Conservation (phyloP, 176 grass and related monocot genomes). For the maize (Zea mays) region DNA sequence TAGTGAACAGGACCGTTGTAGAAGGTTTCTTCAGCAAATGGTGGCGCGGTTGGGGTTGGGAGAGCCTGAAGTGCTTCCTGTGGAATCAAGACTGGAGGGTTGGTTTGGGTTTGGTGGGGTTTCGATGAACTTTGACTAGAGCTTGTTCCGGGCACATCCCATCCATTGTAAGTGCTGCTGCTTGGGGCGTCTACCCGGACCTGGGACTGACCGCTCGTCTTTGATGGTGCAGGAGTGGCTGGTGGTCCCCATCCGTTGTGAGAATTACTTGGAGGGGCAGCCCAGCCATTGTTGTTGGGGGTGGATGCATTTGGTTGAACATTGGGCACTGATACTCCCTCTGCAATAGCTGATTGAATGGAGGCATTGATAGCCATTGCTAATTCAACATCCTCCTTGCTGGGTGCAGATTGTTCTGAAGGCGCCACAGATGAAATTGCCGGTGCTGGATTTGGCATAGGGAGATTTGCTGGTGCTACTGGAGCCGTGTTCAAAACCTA, state of each 20-base stretch:
- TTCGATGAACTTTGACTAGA: constrained; percentile 40
- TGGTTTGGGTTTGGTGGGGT: constrained; percentile 22
- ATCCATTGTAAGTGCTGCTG: constrained; percentile 66
- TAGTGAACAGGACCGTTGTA: constrained; percentile 69
- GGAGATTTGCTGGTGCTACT: constrained; percentile 32
- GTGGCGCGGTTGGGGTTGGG: constrained; percentile 72
- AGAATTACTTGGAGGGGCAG: constrained; percentile 42
- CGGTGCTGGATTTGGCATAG: constrained; percentile 32
- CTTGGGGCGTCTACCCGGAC: constrained; percentile 41
- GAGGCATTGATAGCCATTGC: constrained; percentile 92
- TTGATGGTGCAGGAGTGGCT: constrained; percentile 30
- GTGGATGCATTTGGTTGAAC: constrained; percentile 47
- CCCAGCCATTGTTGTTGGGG: constrained; percentile 52
- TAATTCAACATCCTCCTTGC: constrained; percentile 73
- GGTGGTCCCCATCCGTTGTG: constrained; percentile 69
- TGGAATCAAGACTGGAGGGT: constrained; percentile 21
- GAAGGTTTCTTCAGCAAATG: constrained; percentile 59
- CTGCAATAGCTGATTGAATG: constrained; percentile 77
- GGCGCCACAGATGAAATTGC: constrained; percentile 33
- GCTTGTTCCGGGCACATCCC: constrained; percentile 56
- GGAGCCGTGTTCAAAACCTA: constrained; percentile 50
- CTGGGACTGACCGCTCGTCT: constrained; percentile 33
- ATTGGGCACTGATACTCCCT: constrained; percentile 58
- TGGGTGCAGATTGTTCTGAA: constrained; percentile 41
- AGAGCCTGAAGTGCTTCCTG: constrained; percentile 31